A percentile compares a stretch with the other conserved stretches of the same genome.
Evolutionary conservation across 768 basidiomycete genomes (phyloP).

Genomic region (Phaffia australis): DNA sequence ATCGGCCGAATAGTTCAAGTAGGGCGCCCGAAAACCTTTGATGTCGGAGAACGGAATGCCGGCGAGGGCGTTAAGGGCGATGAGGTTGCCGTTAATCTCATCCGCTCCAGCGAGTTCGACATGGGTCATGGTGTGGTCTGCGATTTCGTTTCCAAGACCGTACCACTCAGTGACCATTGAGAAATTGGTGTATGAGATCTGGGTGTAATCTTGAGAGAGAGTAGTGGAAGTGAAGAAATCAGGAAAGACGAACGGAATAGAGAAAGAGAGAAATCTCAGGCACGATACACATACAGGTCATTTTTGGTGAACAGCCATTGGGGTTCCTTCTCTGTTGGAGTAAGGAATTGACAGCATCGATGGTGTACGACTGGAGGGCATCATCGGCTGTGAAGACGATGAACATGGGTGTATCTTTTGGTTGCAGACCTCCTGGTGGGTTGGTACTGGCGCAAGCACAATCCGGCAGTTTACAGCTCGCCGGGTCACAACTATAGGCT

Average conservation of each 20-base stretch:
- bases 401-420: conserved; percentile 50
- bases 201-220: neutral
- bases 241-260: conserved; percentile 43
- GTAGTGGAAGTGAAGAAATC: neutral
- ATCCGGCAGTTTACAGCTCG: conserved; percentile 54
- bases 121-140: conserved; percentile 63
- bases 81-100: conserved; percentile 67
- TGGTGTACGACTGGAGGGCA: conserved; percentile 64
- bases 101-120: conserved; percentile 44
- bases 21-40: conserved; percentile 66
- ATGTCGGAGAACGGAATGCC: conserved; percentile 60
- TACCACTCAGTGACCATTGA: conserved; percentile 68
- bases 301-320: conserved; percentile 46
- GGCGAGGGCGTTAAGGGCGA: conserved; percentile 64
- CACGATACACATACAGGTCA: conserved; percentile 68
- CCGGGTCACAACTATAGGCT: conserved; percentile 60
- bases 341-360: conserved; percentile 56
- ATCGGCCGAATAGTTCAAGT: conserved; percentile 54
- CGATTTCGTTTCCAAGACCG: conserved; percentile 73
- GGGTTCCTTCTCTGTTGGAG: conserved; percentile 8
- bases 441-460: conserved; percentile 41
- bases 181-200: conserved; percentile 7
- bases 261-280: conserved; percentile 58
- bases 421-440: conserved; percentile 44
- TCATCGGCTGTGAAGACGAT: conserved; percentile 56